Evolutionary conservation across 768 basidiomycete species (phyloP).

Genomic region (Boletus rubropictus): DNA sequence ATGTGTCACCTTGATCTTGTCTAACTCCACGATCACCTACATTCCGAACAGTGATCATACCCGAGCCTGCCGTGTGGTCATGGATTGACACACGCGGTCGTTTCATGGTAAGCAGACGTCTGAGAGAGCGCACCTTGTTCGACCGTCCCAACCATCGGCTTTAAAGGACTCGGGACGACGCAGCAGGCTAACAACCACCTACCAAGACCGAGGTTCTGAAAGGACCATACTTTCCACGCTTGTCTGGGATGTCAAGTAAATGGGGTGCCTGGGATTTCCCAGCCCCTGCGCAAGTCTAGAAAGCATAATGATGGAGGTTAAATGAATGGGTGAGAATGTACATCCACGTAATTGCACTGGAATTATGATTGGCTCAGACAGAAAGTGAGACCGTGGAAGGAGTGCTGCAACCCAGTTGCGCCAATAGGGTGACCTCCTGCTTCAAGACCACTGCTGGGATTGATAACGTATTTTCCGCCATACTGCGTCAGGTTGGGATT

Average conservation of each 20-base stretch:
- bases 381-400: background rate
- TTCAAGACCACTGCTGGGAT: conserved; percentile 80
- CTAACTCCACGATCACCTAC: conserved; percentile 54
- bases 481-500: conserved; percentile 39
- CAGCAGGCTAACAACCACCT: conserved; percentile 67
- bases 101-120: no score
- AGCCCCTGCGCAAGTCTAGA: conserved; percentile 45
- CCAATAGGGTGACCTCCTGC: conserved; percentile 81
- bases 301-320: background rate
- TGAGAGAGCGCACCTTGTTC: conserved; percentile 41
- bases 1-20: conserved; percentile 67
- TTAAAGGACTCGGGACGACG: conserved; percentile 72
- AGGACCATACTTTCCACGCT: conserved; percentile 67
- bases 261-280: conserved; percentile 73
- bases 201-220: conserved; percentile 78
- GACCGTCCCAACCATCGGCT: conserved; percentile 55
- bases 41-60: conserved; percentile 72
- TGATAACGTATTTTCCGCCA: conserved; percentile 76
- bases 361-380: background rate
- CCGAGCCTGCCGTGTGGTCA: conserved; percentile 51
- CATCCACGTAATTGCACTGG: conserved; percentile 70
- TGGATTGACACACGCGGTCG: background rate
- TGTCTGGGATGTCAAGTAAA: conserved; percentile 54
- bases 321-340: conserved; percentile 19
- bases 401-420: conserved; percentile 52